These are phyloP conservation scores for Macroventuria anomochaeta DNA, from an alignment of 2,329 filamentous ascomycete species.

Conservation along the genomic window DNA sequence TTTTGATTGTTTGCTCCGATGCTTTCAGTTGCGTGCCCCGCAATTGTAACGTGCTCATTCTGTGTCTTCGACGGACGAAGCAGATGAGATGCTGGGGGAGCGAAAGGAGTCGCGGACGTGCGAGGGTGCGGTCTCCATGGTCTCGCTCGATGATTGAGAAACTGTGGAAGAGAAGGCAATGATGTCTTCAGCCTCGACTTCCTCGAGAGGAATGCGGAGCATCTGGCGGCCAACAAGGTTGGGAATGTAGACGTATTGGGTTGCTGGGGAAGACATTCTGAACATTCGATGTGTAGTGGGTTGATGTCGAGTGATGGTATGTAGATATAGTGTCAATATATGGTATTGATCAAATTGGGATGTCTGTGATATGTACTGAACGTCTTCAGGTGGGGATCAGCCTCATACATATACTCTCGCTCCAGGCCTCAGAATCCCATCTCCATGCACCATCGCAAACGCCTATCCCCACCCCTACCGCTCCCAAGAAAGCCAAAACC, in stretches of 20 bases:
- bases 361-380: slow-evolving; percentile 13
- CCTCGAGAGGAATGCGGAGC: slow-evolving; percentile 44
- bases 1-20: slow-evolving; percentile 3
- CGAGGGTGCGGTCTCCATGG: slow-evolving; percentile 19
- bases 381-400: slow-evolving; percentile 6
- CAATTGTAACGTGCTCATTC: slow-evolving; percentile 10
- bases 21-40: slow-evolving; percentile 11
- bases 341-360: slow-evolving; percentile 7
- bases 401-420: slow-evolving; percentile 16
- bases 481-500: slow-evolving; percentile 23
- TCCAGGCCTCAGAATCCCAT: slow-evolving; percentile 10
- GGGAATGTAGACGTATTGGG: slow-evolving; percentile 49
- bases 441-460: slow-evolving; percentile 20
- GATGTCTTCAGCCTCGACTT: slow-evolving; percentile 29
- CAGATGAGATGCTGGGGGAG: slow-evolving; percentile 38
- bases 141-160: slow-evolving; percentile 24
- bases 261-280: slow-evolving; percentile 39
- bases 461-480: slow-evolving; percentile 16
- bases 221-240: slow-evolving; percentile 49
- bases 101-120: slow-evolving; percentile 34
- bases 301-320: slow-evolving; percentile 11
- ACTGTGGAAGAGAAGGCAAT: slow-evolving; percentile 16
- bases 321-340: slow-evolving; percentile 1
- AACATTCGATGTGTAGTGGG: slow-evolving; percentile 12
- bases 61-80: slow-evolving; percentile 28